Conservation (phyloP, 805 yeast genomes). For the Candida glaebosa region DNA sequence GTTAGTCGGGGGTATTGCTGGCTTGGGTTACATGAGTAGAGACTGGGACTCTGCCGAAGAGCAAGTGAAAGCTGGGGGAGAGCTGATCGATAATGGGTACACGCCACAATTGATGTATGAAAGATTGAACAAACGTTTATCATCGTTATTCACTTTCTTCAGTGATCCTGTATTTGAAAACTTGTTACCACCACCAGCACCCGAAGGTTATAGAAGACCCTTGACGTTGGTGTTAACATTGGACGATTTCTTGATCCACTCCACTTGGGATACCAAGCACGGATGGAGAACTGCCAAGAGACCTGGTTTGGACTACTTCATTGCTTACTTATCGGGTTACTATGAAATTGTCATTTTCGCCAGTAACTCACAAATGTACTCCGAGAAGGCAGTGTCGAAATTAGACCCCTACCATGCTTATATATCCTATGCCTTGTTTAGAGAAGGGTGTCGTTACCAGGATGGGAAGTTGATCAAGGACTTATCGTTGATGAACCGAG, state of each 20-base stretch:
- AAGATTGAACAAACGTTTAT: constrained; percentile 68
- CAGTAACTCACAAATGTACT: constrained; percentile 78
- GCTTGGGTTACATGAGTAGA: constrained; percentile 66
- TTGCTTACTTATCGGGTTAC: constrained; percentile 91
- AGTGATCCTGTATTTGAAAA: constrained; percentile 93
- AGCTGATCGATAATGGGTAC: constrained; percentile 62
- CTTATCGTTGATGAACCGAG: constrained; percentile 86
- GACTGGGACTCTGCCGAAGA: constrained; percentile 83
- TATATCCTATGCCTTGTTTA: constrained; percentile 79
- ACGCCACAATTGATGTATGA: constrained; percentile 60
- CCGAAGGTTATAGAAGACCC: constrained; percentile 89
- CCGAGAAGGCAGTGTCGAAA: constrained; percentile 80
- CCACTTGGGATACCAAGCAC: constrained; percentile 84
- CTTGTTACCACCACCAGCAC: constrained; percentile 89
- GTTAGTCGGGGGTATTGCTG: constrained; percentile 52
- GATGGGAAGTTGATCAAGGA: constrained; percentile 92
- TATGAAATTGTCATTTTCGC: constrained; percentile 93
- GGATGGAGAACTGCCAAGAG: constrained; percentile 99
- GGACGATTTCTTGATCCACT: constrained; percentile 87
- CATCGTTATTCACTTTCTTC: constrained; percentile 75
- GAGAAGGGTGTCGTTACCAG: constrained; percentile 86
- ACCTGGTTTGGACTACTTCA: constrained; percentile 95
- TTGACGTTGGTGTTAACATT: constrained; percentile 82
- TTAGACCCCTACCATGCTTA: constrained; percentile 92
- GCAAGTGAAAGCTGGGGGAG: constrained; percentile 46